Base-by-base conservation (phyloP, 768 basidiomycete genomes). In the Psilocybe cyanescens region DNA sequence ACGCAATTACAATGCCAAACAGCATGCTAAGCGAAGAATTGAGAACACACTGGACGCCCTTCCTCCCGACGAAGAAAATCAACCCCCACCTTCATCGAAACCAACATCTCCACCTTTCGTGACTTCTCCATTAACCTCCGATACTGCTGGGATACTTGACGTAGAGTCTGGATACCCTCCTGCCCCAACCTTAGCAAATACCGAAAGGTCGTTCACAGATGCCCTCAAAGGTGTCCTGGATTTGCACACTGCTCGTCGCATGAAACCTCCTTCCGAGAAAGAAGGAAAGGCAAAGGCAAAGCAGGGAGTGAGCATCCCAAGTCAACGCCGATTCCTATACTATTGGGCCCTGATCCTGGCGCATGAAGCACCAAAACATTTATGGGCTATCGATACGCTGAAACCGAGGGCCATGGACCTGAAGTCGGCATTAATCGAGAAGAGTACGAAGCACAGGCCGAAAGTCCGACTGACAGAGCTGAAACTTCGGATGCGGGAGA, bases 251-350 rank as follows among this genome's bases (percentile, higher is more conserved):
- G 78, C 86, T 0, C 81, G 83, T 44, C 82, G 89, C 14, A 93
- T 92, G 89, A 90, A 87, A 53, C 68, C 72, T 48, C 74, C 72
- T 19, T 57, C 56, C 6, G 58, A 70, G 6, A 63, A 67, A 41
- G 68, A 66, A 45, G 71, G 73, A 65, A 72, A 70, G 55, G 71
- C 73, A 65, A 72, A 70, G 55, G 57, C 63, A 62, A 80, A 77
- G 69, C 86, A 83, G 65, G 89, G 89, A 9, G 88, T 93, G 46
- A 90, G 87, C 63, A 94, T 94, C 65, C 89, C 92, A 0, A 90
- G 88, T 59, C 93, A 94, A 71, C 82, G 86, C 2, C 86, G 93
- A 17, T 94, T 87, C 80, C 75, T 95, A 4, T 81, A 85, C 65
- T 95, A 94, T 69, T 95, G 90, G 90, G 84, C 87, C 0, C 78